These are phyloP conservation scores for Entelexis paramagnoliae DNA, from an alignment of 1,139 yeast genomes.

Conservation along the genomic window DNA sequence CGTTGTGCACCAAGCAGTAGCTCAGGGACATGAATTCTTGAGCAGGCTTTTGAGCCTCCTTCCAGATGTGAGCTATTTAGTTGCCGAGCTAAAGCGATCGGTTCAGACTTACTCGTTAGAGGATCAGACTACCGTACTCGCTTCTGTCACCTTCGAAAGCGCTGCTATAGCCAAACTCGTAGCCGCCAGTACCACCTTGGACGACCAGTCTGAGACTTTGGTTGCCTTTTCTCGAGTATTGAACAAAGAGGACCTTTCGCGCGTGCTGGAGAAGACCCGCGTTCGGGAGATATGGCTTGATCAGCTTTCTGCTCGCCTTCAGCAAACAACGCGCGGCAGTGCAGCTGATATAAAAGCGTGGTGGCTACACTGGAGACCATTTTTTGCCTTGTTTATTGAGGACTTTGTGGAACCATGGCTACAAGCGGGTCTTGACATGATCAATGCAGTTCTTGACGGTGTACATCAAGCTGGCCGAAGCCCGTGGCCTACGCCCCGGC, in stretches of 20 bases:
- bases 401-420: background rate
- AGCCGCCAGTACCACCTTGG: background rate
- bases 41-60: background rate
- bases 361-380: background rate
- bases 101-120: background rate
- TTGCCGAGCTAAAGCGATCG: background rate
- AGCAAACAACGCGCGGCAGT: too few species aligned
- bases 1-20: background rate
- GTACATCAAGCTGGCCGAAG: too few species aligned
- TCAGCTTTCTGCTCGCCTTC: background rate
- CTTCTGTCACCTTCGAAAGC: background rate
- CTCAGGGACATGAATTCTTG: background rate
- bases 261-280: background rate
- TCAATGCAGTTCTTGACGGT: slow-evolving; percentile 9
- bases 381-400: background rate
- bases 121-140: background rate
- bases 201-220: background rate
- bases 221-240: background rate
- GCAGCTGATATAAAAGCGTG: background rate
- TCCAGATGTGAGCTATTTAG: background rate
- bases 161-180: background rate
- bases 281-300: background rate
- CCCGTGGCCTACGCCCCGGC: too few species aligned
- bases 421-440: background rate
- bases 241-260: background rate